Evolutionary conservation across 1,284 basidiomycete species (phyloP).

Genomic region (Cryptococcus sp.): DNA sequence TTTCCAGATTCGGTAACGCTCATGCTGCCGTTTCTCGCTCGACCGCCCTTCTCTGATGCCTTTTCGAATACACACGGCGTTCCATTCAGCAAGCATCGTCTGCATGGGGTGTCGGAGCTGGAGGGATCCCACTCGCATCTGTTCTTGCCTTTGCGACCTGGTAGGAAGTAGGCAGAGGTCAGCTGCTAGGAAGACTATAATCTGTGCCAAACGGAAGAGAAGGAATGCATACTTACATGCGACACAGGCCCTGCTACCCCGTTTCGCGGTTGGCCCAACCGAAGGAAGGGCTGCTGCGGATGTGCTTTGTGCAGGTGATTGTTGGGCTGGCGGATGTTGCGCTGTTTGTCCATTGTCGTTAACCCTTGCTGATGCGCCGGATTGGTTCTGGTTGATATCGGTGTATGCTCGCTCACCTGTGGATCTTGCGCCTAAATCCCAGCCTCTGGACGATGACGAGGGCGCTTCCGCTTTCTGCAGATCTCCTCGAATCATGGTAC

Average conservation of each 20-base stretch:
- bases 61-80: slow-evolving; percentile 88
- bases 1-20: slow-evolving; percentile 59
- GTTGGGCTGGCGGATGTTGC: slow-evolving; percentile 1
- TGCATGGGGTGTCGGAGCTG: slow-evolving; percentile 57
- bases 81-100: slow-evolving; percentile 80
- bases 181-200: background rate
- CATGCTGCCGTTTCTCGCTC: slow-evolving; percentile 23
- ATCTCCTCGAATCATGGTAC: too few species aligned
- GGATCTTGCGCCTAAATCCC: too few species aligned
- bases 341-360: background rate
- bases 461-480: too few species aligned
- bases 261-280: slow-evolving; percentile 32
- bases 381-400: too few species aligned
- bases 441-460: too few species aligned
- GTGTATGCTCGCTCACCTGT: too few species aligned
- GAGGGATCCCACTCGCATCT: slow-evolving; percentile 76
- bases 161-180: background rate
- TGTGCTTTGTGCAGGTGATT: background rate
- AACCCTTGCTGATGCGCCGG: too few species aligned
- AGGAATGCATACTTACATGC: slow-evolving; percentile 39
- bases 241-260: slow-evolving; percentile 51
- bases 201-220: background rate
- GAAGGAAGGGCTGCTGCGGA: slow-evolving; percentile 16
- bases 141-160: slow-evolving; percentile 83
- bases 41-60: slow-evolving; percentile 53